phyloP scores from a whole-genome alignment of 73 alveolate genomes.

The Paramecium sexaurelia region DNA sequence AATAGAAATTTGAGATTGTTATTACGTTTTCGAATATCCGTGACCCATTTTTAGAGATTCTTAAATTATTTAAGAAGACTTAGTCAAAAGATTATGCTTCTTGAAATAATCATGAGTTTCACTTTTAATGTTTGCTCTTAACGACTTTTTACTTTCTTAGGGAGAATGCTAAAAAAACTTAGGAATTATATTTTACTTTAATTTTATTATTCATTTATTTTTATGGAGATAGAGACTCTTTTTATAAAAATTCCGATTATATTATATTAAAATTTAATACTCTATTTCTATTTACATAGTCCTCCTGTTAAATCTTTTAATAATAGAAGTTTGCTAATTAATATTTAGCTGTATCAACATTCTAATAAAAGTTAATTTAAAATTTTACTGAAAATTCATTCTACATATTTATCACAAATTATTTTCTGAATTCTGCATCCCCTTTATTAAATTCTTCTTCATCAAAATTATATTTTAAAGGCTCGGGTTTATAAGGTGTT shows the following conservation, averaged over 20 bases:
- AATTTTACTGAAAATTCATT: not conserved
- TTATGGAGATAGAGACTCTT: not conserved
- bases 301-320: not conserved
- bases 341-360: not conserved
- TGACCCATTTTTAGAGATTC: not conserved
- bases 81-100: slow-evolving; percentile 34
- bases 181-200: not conserved
- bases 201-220: not conserved
- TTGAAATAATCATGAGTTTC: slow-evolving; percentile 27
- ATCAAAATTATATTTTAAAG: slow-evolving; percentile 64
- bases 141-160: slow-evolving; percentile 15
- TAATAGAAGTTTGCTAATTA: not conserved
- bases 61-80: not conserved
- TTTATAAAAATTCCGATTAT: not conserved
- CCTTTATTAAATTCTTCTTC: slow-evolving; percentile 68
- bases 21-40: slow-evolving; percentile 5
- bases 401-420: not conserved
- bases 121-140: not conserved
- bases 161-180: slow-evolving; percentile 12
- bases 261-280: not conserved
- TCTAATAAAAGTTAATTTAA: not conserved
- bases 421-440: slow-evolving; percentile 65
- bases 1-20: not conserved
- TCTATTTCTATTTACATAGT: not conserved
- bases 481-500: slow-evolving; percentile 67